These are phyloP conservation scores for Nothophytophthora sp. DNA, from an alignment of 352 stramenopile genomes.

Conservation along the genomic window DNA sequence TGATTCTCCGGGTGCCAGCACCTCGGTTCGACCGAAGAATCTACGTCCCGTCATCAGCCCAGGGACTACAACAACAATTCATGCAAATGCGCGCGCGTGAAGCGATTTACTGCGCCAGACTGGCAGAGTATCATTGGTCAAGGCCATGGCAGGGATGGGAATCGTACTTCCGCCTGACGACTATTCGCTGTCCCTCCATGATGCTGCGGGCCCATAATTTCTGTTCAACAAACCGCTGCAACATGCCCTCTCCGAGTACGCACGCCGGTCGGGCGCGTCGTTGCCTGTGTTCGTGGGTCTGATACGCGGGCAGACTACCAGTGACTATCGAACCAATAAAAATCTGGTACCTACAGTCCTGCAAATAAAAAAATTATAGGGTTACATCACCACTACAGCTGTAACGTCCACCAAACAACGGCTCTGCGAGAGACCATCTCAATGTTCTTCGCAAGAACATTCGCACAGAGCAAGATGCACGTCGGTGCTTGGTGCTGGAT, in stretches of 20 bases:
- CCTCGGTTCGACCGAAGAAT: neutral
- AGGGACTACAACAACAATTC: neutral
- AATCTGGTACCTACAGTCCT: conserved; percentile 2
- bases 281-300: conserved; percentile 12
- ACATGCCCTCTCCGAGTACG: conserved; percentile 6
- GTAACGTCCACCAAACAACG: conserved; percentile 8
- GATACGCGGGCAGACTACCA: neutral
- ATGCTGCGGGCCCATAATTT: neutral
- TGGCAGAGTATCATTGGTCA: neutral
- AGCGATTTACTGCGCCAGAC: neutral
- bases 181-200: neutral
- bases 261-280: neutral
- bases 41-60: neutral
- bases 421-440: conserved; percentile 4
- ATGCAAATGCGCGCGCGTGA: neutral
- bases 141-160: neutral
- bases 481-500: conserved; percentile 19
- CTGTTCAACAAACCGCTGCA: conserved; percentile 10
- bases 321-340: conserved; percentile 16
- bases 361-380: conserved; percentile 1
- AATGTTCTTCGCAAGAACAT: conserved; percentile 24
- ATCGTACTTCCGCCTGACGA: neutral
- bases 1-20: neutral
- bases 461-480: conserved; percentile 13
- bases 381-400: neutral